phyloP scores from a whole-genome alignment of 148 eudicot species.

The Amaranthus hypochondriacus region DNA sequence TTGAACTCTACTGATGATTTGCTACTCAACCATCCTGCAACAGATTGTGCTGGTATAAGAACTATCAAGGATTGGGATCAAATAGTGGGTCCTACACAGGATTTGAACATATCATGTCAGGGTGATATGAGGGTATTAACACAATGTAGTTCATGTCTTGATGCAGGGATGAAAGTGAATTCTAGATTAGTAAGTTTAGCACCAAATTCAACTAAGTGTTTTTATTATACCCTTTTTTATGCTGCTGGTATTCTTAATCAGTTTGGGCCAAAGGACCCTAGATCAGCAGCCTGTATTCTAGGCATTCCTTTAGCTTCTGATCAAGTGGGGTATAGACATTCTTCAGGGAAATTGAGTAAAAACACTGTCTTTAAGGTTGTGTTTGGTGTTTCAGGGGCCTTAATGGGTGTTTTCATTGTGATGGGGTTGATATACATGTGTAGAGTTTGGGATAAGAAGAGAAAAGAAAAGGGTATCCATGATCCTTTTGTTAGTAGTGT shows the following conservation, averaged over 20 bases:
- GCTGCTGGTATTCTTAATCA: constrained; percentile 55
- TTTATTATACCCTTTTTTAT: constrained; percentile 46
- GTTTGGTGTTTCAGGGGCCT: constrained; percentile 41
- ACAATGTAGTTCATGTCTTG: constrained; percentile 50
- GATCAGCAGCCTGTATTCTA: constrained; percentile 46
- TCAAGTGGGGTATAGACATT: background rate
- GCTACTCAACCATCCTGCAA: constrained; percentile 27
- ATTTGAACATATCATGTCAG: constrained; percentile 40
- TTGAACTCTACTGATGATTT: constrained; percentile 30
- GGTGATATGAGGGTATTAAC: constrained; percentile 42
- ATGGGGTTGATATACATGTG: constrained; percentile 26
- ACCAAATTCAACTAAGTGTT: constrained; percentile 55
- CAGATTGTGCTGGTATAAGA: constrained; percentile 49
- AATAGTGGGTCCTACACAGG: constrained; percentile 30
- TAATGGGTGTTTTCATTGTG: constrained; percentile 27
- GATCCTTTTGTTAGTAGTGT: constrained; percentile 38
- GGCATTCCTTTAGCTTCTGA: constrained; percentile 42
- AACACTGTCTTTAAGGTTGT: constrained; percentile 22
- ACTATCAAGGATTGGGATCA: constrained; percentile 42
- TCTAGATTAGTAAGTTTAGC: constrained; percentile 39
- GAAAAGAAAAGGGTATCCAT: constrained; percentile 36
- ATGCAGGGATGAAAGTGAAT: constrained; percentile 48
- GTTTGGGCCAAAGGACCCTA: constrained; percentile 43
- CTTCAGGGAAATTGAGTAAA: constrained; percentile 18
- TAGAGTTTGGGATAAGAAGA: constrained; percentile 27